A percentile compares a stretch with the other conserved stretches of the same genome.
phyloP scores from a whole-genome alignment of 2,329 filamentous ascomycete genomes.

The Fusarium burgessii region DNA sequence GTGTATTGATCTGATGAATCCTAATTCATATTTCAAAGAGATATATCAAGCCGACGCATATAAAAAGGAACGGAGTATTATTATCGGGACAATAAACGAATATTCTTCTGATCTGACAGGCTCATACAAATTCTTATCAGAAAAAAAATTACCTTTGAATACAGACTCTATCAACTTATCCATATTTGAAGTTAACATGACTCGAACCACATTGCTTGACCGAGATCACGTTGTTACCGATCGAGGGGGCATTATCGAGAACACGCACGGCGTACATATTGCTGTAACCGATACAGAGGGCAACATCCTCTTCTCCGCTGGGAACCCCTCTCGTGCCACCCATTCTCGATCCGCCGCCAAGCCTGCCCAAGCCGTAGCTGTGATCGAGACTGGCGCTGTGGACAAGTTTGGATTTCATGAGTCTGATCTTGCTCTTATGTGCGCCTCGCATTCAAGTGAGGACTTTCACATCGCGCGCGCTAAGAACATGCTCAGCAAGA shows the following conservation, averaged over 20 bases:
- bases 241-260: constrained; percentile 57
- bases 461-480: constrained; percentile 55
- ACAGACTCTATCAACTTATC: neutral
- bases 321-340: constrained; percentile 56
- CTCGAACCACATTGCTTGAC: constrained; percentile 20
- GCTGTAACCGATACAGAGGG: constrained; percentile 55
- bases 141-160: too few relatives aligned
- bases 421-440: constrained; percentile 59
- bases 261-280: constrained; percentile 58
- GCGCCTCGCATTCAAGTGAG: constrained; percentile 61
- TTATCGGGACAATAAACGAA: too few relatives aligned
- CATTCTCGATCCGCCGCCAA: constrained; percentile 61
- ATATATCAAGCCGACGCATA: neutral
- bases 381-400: constrained; percentile 56
- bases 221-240: constrained; percentile 52
- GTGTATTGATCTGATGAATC: neutral
- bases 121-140: neutral
- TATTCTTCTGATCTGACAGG: neutral
- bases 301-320: constrained; percentile 54
- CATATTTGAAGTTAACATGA: constrained; percentile 17
- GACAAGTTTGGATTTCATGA: constrained; percentile 54
- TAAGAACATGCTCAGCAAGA: constrained; percentile 53
- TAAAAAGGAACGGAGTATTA: neutral
- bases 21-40: neutral
- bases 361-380: constrained; percentile 58